Percentiles rank a stretch among this genome's conserved stretches.
Evolutionary conservation across 257 asterid genomes (phyloP).

Genomic region (Penstemon davidsonii): DNA sequence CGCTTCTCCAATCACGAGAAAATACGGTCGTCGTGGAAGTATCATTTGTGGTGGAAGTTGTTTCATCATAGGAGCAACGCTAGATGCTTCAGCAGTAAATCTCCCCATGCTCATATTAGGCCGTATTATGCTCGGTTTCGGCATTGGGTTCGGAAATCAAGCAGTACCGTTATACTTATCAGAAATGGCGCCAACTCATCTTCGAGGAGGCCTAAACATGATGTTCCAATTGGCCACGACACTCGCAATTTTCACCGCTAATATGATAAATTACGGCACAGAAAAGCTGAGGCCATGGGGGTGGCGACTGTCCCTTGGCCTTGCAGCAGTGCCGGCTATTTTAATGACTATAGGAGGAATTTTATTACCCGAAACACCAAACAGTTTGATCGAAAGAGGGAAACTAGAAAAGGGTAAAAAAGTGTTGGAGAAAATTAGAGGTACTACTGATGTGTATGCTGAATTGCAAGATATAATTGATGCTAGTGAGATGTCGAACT

Average conservation of each 20-base stretch:
- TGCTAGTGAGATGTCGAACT: conserved; percentile 69
- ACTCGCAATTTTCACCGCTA: conserved; percentile 79
- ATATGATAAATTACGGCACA: conserved; percentile 81
- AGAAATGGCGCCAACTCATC: conserved; percentile 93
- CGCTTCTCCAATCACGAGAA: conserved; percentile 75
- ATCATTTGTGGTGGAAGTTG: conserved; percentile 75
- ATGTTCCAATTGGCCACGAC: conserved; percentile 88
- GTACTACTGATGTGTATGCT: conserved; percentile 64
- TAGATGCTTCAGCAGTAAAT: conserved; percentile 62
- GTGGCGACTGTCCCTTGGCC: conserved; percentile 84
- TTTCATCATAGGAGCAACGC: conserved; percentile 67
- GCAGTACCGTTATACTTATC: conserved; percentile 83
- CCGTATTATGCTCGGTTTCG: conserved; percentile 81
- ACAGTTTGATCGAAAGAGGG: conserved; percentile 74
- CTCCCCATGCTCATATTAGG: conserved; percentile 75
- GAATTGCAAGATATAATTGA: conserved; percentile 72
- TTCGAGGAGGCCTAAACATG: conserved; percentile 80
- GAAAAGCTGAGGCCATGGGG: conserved; percentile 76
- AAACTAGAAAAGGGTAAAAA: conserved; percentile 38
- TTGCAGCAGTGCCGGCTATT: conserved; percentile 71
- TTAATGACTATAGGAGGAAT: conserved; percentile 72
- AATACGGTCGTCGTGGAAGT: conserved; percentile 66
- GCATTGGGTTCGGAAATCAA: conserved; percentile 94
- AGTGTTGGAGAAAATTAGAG: conserved; percentile 64
- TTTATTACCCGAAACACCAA: conserved; percentile 81